These are phyloP conservation scores for Karstenula rhodostoma DNA, from an alignment of 2,329 filamentous ascomycete species.

Conservation along the genomic window DNA sequence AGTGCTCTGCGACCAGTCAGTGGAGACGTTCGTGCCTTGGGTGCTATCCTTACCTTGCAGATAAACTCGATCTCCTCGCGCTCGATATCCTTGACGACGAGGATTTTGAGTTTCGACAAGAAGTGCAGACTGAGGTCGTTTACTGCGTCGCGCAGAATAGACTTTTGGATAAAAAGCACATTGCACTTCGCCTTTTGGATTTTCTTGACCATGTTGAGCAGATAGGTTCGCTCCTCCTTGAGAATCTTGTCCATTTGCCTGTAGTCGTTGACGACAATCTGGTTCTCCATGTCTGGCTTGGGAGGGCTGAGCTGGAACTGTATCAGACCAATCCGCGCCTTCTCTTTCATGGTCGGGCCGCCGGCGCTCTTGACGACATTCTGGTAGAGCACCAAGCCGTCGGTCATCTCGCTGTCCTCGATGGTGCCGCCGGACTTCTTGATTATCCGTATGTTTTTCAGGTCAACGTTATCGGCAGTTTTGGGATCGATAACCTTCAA, in stretches of 20 bases:
- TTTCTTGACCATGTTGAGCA: conserved; percentile 99
- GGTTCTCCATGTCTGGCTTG: conserved; percentile 99
- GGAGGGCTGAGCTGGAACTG: conserved; percentile 98
- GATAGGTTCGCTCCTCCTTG: conserved; percentile 97
- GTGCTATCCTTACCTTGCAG: conserved; percentile 70
- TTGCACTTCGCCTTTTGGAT: conserved; percentile 99
- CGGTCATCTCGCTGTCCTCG: conserved; percentile 96
- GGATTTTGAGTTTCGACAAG: conserved; percentile 93
- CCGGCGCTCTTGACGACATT: conserved; percentile 92
- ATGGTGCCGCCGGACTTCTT: conserved; percentile 99
- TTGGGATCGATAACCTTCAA: conserved; percentile 95
- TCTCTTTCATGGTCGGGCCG: conserved; percentile 92
- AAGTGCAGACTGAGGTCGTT: conserved; percentile 98
- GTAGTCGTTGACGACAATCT: conserved; percentile 99
- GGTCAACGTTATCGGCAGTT: conserved; percentile 94
- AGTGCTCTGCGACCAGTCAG: conserved; percentile 66
- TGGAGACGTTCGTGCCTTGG: not conserved
- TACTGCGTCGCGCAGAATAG: conserved; percentile 94
- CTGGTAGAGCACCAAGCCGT: conserved; percentile 92
- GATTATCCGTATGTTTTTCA: conserved; percentile 94
- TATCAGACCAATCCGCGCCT: conserved; percentile 94
- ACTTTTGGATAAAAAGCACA: conserved; percentile 97
- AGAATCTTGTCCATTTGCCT: conserved; percentile 99
- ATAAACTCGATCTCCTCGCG: conserved; percentile 99
- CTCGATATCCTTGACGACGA: conserved; percentile 97